These are phyloP conservation scores for Speleostelium caveatum DNA, from an alignment of 78 protist species.

Conservation along the genomic window DNA sequence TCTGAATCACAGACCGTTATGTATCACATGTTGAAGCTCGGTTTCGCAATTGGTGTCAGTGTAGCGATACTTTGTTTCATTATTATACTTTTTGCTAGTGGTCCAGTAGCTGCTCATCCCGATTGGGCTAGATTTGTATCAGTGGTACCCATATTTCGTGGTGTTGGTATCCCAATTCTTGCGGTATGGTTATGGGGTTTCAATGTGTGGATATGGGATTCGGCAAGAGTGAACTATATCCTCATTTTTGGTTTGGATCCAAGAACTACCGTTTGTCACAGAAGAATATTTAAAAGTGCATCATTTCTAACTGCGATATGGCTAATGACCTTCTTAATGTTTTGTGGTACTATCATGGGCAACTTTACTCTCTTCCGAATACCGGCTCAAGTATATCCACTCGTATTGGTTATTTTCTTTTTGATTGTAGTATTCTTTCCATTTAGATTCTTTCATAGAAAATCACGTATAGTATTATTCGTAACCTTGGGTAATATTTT, in stretches of 20 bases:
- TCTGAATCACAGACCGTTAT: conserved; percentile 6
- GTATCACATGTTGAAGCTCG: conserved; percentile 65
- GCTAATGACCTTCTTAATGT: conserved; percentile 39
- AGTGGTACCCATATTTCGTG: conserved; percentile 57
- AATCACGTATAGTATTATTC: conserved; percentile 37
- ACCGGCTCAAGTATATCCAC: conserved; percentile 65
- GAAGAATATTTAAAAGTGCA: conserved; percentile 56
- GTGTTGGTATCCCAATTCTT: conserved; percentile 55
- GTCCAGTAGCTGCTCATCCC: background rate
- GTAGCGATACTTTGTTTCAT: conserved; percentile 21
- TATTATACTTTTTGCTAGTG: conserved; percentile 40
- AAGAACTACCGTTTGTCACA: conserved; percentile 29
- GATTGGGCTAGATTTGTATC: conserved; percentile 55
- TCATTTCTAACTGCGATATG: conserved; percentile 44
- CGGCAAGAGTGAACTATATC: conserved; percentile 36
- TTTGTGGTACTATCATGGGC: conserved; percentile 65
- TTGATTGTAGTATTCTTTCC: conserved; percentile 55
- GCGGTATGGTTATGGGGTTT: conserved; percentile 76
- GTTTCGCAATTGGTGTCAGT: conserved; percentile 50
- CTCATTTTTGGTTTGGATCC: conserved; percentile 72
- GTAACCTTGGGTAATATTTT: conserved; percentile 48
- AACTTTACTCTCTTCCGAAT: conserved; percentile 18
- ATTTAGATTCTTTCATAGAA: conserved; percentile 69
- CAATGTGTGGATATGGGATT: conserved; percentile 54
- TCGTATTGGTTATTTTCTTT: conserved; percentile 60